phyloP scores from a whole-genome alignment of 495 filamentous ascomycete species.

The Aspergillus indologenus region DNA sequence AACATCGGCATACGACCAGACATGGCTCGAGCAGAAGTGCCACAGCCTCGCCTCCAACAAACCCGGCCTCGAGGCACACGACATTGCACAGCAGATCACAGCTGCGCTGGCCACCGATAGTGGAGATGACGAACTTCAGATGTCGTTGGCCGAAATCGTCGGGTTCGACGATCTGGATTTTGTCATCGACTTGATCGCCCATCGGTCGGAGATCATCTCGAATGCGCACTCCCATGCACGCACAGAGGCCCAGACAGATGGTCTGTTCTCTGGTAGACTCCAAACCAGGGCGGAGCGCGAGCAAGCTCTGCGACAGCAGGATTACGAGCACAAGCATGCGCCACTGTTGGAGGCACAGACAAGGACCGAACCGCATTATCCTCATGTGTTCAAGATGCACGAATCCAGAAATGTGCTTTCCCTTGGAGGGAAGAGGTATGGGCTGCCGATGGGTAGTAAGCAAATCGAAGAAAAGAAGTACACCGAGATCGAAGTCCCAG shows the following conservation, averaged over 20 bases:
- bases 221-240: slow-evolving; percentile 30
- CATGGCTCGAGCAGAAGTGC: slow-evolving; percentile 69
- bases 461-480: slow-evolving; percentile 66
- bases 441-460: slow-evolving; percentile 63
- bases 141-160: slow-evolving; percentile 82
- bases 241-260: slow-evolving; percentile 41
- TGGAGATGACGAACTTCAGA: slow-evolving; percentile 81
- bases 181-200: slow-evolving; percentile 75
- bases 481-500: slow-evolving; percentile 84
- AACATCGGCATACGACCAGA: slow-evolving; percentile 32
- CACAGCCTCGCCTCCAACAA: slow-evolving; percentile 54
- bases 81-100: slow-evolving; percentile 67
- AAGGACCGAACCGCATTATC: slow-evolving; percentile 68
- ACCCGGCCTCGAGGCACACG: slow-evolving; percentile 56
- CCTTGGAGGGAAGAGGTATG: slow-evolving; percentile 72
- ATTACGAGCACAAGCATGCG: slow-evolving; percentile 79
- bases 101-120: slow-evolving; percentile 63
- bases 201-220: slow-evolving; percentile 61
- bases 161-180: slow-evolving; percentile 91
- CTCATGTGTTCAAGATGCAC: slow-evolving; percentile 85
- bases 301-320: slow-evolving; percentile 65
- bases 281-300: slow-evolving; percentile 76
- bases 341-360: slow-evolving; percentile 59
- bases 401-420: slow-evolving; percentile 80
- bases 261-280: slow-evolving; percentile 53